Conservation (phyloP, 257 asterid genomes). For the Nicotiana knightiana region DNA sequence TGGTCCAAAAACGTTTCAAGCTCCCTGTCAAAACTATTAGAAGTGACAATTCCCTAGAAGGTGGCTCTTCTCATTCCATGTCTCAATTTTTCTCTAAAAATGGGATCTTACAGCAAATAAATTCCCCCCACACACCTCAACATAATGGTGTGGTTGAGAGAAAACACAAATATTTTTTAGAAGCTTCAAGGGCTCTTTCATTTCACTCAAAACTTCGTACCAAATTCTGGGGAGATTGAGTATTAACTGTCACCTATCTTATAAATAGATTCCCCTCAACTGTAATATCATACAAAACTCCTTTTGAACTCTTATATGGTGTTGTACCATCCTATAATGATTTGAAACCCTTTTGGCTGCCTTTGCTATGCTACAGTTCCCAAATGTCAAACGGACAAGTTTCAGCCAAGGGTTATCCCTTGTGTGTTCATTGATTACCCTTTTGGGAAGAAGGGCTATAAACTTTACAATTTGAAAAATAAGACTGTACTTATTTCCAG, state of each 20-base stretch:
- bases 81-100: background rate
- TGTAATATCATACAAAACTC: background rate
- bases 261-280: background rate
- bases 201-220: background rate
- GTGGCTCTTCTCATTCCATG: too few species aligned
- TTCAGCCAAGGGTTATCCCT: too few species aligned
- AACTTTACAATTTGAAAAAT: too few species aligned
- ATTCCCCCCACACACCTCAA: slow-evolving; percentile 3
- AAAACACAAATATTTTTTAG: background rate
- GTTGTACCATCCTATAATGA: background rate
- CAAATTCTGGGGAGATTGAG: background rate
- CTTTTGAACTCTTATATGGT: background rate
- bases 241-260: background rate
- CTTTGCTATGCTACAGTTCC: background rate
- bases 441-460: too few species aligned
- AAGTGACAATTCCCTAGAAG: background rate
- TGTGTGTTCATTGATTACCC: too few species aligned
- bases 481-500: too few species aligned
- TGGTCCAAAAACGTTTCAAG: background rate
- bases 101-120: background rate
- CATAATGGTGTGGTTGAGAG: background rate
- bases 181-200: background rate
- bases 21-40: background rate
- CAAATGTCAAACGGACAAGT: too few species aligned
- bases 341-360: background rate